Conservation (phyloP, 108 stramenopile species). For the Skeletonema menzelii region DNA sequence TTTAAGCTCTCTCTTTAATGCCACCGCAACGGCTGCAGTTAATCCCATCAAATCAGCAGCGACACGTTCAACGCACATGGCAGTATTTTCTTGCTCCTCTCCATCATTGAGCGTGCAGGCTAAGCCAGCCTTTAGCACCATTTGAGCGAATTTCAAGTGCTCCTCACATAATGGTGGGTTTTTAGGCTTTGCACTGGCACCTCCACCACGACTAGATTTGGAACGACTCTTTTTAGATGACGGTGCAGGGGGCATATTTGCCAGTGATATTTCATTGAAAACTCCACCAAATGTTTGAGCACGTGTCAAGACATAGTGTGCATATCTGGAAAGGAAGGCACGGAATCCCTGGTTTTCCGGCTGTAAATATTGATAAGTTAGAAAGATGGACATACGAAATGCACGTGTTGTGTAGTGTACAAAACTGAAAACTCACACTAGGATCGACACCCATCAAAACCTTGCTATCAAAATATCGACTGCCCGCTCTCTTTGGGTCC, state of each 20-base stretch:
- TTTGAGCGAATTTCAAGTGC: conserved; percentile 78
- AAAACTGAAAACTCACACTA: conserved; percentile 41
- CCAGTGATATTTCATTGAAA: conserved; percentile 81
- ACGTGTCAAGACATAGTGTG: conserved; percentile 90
- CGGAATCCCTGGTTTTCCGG: conserved; percentile 67
- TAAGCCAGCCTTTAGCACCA: conserved; percentile 84
- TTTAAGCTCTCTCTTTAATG: conserved; percentile 76
- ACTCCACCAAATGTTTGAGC: conserved; percentile 86
- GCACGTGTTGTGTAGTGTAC: background rate
- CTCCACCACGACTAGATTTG: conserved; percentile 20
- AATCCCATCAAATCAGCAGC: conserved; percentile 84
- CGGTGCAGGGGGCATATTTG: conserved; percentile 8
- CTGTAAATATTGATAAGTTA: conserved; percentile 11
- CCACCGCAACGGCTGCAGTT: conserved; percentile 70
- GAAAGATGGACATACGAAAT: conserved; percentile 6
- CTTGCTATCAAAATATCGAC: conserved; percentile 86
- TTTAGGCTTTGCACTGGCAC: conserved; percentile 49
- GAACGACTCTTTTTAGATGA: conserved; percentile 32
- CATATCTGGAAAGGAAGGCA: conserved; percentile 85
- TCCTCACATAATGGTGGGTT: conserved; percentile 69
- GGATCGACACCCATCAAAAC: conserved; percentile 70
- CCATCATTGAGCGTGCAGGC: conserved; percentile 84
- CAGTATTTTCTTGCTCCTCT: conserved; percentile 88
- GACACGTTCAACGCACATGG: conserved; percentile 85
- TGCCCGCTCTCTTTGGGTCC: conserved; percentile 74